A percentile compares a stretch with the other conserved stretches of the same genome.
phyloP scores from a whole-genome alignment of 2,329 filamentous ascomycete species.

The Metarhizium sp. region DNA sequence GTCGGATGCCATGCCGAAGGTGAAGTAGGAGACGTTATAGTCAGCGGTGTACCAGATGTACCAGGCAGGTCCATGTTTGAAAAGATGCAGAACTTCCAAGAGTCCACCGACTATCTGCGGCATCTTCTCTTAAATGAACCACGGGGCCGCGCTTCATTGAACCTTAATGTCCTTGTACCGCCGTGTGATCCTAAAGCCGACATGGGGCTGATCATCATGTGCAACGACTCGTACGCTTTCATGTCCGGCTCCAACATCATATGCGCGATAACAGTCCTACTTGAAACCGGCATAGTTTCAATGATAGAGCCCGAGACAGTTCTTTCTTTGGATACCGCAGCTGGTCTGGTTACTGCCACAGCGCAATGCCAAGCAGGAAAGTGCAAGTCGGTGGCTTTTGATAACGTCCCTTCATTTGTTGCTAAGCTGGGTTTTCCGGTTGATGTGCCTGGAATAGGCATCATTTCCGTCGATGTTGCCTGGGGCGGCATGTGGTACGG shows the following conservation, averaged over 20 bases:
- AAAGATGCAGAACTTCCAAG: not conserved
- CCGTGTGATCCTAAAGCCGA: slow-evolving; percentile 34
- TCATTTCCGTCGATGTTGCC: slow-evolving; percentile 31
- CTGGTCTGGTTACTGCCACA: slow-evolving; percentile 30
- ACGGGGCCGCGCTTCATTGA: slow-evolving; percentile 30
- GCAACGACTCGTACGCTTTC: slow-evolving; percentile 30
- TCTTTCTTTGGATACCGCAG: slow-evolving; percentile 32
- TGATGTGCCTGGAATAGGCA: slow-evolving; percentile 29
- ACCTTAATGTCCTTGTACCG: slow-evolving; percentile 29
- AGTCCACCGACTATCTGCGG: slow-evolving; percentile 28
- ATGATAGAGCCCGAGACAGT: slow-evolving; percentile 34
- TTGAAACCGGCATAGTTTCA: slow-evolving; percentile 36
- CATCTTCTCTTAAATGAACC: slow-evolving; percentile 36
- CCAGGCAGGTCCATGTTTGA: slow-evolving; percentile 32
- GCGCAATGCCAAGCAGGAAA: slow-evolving; percentile 32
- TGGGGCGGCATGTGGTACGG: slow-evolving; percentile 38
- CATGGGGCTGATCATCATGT: slow-evolving; percentile 37
- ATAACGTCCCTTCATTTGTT: slow-evolving; percentile 35
- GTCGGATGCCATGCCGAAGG: slow-evolving; percentile 30
- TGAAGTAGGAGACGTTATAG: slow-evolving; percentile 38
- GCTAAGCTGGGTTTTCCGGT: slow-evolving; percentile 28
- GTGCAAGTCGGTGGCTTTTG: slow-evolving; percentile 32
- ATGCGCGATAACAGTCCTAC: slow-evolving; percentile 30
- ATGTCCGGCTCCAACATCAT: slow-evolving; percentile 36
- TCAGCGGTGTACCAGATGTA: slow-evolving; percentile 35